A percentile compares a stretch with the other conserved stretches of the same genome.
Conservation (phyloP, 768 basidiomycete species). For the Phallus indusiatus region DNA sequence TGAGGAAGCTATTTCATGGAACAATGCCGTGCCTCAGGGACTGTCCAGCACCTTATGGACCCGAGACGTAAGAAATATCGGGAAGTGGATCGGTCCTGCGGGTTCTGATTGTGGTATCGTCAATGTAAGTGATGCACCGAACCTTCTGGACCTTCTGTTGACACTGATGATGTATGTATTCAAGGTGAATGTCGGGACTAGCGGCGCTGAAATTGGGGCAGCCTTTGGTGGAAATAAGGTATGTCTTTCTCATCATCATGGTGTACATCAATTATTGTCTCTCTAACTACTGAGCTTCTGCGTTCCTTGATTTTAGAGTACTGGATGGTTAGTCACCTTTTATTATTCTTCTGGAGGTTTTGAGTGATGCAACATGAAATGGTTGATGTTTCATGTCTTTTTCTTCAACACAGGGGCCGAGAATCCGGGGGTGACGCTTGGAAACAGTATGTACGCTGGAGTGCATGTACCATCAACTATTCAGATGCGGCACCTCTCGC, state of each 20-base stretch:
- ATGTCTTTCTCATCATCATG: constrained; percentile 16
- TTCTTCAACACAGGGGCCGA: constrained; percentile 56
- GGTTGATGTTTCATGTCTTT: constrained; percentile 7
- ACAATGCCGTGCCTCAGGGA: constrained; percentile 88
- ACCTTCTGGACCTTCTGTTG: neutral
- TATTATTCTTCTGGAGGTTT: constrained; percentile 7
- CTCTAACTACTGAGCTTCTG: neutral
- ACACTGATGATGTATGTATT: constrained; percentile 13
- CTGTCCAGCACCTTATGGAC: constrained; percentile 90
- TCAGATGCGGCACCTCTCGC: constrained; percentile 83
- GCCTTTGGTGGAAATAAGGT: constrained; percentile 95
- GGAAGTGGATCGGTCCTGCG: constrained; percentile 85
- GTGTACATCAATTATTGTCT: neutral
- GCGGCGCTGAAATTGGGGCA: constrained; percentile 69
- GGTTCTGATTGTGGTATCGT: constrained; percentile 91
- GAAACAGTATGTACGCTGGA: constrained; percentile 94
- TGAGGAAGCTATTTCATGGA: constrained; percentile 81
- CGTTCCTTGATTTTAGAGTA: constrained; percentile 46
- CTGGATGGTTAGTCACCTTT: constrained; percentile 57
- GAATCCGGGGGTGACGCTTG: constrained; percentile 98
- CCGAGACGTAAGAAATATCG: constrained; percentile 68
- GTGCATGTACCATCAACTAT: constrained; percentile 88
- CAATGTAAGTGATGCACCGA: constrained; percentile 45
- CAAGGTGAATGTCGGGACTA: constrained; percentile 59
- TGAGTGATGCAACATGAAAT: neutral